Percentiles rank a stretch among this genome's conserved stretches.
phyloP scores from a whole-genome alignment of 225 moss, liverwort and hornwort genomes.

The Marchantia polymorpha region DNA sequence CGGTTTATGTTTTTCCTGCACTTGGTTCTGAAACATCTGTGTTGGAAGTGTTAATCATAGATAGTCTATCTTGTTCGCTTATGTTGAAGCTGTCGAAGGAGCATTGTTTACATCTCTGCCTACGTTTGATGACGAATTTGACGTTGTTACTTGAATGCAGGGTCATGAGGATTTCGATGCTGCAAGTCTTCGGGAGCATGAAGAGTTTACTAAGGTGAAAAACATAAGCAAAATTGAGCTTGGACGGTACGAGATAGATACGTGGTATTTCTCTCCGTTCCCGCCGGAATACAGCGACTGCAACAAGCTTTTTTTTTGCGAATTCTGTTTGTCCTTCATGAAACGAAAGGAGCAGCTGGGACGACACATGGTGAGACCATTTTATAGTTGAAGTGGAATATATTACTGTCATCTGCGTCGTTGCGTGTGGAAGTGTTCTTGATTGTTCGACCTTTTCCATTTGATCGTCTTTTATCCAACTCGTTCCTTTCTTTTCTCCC shows the following conservation, averaged over 20 bases:
- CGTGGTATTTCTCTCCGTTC: slow-evolving; percentile 97
- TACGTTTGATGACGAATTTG: not conserved
- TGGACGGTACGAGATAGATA: slow-evolving; percentile 93
- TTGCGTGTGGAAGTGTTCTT: not conserved
- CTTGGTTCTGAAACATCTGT: too few species aligned
- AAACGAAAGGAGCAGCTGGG: slow-evolving; percentile 96
- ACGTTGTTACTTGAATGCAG: slow-evolving; percentile 13
- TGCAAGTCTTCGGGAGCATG: slow-evolving; percentile 90
- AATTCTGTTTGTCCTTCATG: slow-evolving; percentile 92
- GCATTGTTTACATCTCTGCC: too few species aligned
- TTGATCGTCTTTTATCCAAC: not conserved
- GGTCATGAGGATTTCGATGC: slow-evolving; percentile 97
- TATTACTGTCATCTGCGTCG: not conserved
- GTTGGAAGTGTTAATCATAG: too few species aligned
- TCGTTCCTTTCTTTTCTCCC: not conserved
- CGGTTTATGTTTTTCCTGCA: too few species aligned
- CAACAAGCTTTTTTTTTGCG: slow-evolving; percentile 88
- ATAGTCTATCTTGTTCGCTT: too few species aligned
- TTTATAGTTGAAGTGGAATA: not conserved
- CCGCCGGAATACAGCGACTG: slow-evolving; percentile 94
- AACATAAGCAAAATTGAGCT: slow-evolving; percentile 96
- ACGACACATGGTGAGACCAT: slow-evolving; percentile 62
- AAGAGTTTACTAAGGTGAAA: slow-evolving; percentile 96
- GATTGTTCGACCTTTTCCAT: not conserved
- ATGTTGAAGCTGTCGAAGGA: too few species aligned